phyloP scores from a whole-genome alignment of 1,139 yeast species.

The Taphrina populina region DNA sequence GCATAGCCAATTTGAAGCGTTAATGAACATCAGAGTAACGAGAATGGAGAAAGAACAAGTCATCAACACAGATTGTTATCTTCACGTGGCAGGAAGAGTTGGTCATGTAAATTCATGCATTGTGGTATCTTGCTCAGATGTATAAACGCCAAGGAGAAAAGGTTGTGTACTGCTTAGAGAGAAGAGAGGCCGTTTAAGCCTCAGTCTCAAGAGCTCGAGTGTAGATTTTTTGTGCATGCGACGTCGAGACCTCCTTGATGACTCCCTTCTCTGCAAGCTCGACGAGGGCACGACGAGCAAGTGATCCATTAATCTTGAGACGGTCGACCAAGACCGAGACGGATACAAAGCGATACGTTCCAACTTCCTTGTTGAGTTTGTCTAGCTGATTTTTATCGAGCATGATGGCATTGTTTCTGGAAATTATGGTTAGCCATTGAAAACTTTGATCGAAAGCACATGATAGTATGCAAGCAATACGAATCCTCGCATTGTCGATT shows the following conservation, averaged over 20 bases:
- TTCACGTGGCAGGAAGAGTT: too few relatives aligned
- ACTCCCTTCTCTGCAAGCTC: conserved; percentile 95
- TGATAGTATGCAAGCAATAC: too few relatives aligned
- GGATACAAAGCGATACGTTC: conserved; percentile 97
- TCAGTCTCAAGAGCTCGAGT: conserved; percentile 37
- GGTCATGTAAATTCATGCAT: conserved; percentile 7
- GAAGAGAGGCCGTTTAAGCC: conserved; percentile 8
- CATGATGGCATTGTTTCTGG: conserved; percentile 72
- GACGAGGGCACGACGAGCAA: conserved; percentile 96
- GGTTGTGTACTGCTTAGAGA: conserved; percentile 1
- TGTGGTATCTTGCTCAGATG: too few relatives aligned
- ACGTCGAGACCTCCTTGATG: conserved; percentile 90
- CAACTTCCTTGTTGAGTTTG: conserved; percentile 99
- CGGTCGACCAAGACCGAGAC: conserved; percentile 98
- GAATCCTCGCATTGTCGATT: too few relatives aligned
- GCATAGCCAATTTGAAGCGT: too few relatives aligned
- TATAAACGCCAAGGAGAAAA: conserved; percentile 12
- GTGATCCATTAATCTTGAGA: conserved; percentile 98
- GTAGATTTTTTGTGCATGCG: conserved; percentile 97
- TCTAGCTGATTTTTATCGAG: conserved; percentile 98
- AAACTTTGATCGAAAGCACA: too few relatives aligned
- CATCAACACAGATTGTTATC: too few relatives aligned
- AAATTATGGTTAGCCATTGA: too few relatives aligned
- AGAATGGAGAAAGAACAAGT: too few relatives aligned
- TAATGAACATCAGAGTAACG: too few relatives aligned